Evolutionary conservation across 2,329 filamentous ascomycete genomes (phyloP), one percentile per base, ranked within the genome.

Genomic region (Diaporthe aspalathi): DNA sequence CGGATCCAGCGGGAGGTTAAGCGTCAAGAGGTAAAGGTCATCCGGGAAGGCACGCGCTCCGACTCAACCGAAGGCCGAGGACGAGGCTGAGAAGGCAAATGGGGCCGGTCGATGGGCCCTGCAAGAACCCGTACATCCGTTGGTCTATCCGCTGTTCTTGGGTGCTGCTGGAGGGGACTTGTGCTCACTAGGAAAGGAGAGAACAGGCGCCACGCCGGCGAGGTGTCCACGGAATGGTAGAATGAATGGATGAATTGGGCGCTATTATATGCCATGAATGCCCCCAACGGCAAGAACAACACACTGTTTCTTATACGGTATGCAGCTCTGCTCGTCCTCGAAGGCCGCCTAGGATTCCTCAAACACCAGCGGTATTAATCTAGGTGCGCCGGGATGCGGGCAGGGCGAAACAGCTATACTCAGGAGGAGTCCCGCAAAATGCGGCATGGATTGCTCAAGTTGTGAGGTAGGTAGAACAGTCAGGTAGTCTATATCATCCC

Each of bases 1-100:
- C 66, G 66, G 66, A 68, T 60, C 66, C 43, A 38, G 54, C 66
- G 66, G 66, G 54, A 68, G 40, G 45, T 60, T 47, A 68, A 68
- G 53, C 53, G 43, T 17, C 52, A 17, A 40, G 43, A 56, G 35
- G 29, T 8, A 68, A 5, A 57, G 49, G 66, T 68, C 53, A 50
- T 50, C 66, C 45, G 60, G 27, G 16, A 49, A 8, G 24, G 45
- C 50, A 20, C 24, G 43, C 32, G 20, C 11, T 60, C 29, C 43
- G 53, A 29, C 22, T 17, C 22, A 40, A 50, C 66, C 66, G 66
- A 60, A 50, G 66, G 7, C 43, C 66, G 40, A 68, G 29, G 20
- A 24, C 38, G 20, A 47, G 45, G 60, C 60, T 50, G 60, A 24
- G 45, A 27, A 63, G 20, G 20, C 40, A 63, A 22, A 38, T 5